phyloP scores from a whole-genome alignment of 2,329 filamentous ascomycete genomes.

The Berkeleyomyces basicola region DNA sequence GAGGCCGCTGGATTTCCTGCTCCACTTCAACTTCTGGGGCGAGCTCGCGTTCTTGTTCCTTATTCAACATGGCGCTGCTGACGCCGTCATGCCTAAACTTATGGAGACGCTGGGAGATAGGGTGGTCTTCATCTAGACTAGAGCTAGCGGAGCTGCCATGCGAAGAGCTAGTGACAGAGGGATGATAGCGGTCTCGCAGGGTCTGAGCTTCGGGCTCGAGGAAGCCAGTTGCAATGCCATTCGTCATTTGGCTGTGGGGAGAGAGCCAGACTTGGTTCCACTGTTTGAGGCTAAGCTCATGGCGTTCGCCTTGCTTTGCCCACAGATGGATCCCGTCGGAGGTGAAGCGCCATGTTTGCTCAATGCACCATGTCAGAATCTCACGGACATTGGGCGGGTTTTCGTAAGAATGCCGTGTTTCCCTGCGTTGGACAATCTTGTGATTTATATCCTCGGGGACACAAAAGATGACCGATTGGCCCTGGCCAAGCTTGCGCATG shows the following conservation, averaged over 20 bases:
- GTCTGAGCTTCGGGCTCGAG: conserved; percentile 38
- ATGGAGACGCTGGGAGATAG: background rate
- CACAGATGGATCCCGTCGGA: conserved; percentile 38
- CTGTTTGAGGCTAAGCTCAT: conserved; percentile 25
- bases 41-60: conserved; percentile 55
- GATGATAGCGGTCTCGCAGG: conserved; percentile 35
- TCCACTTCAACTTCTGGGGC: conserved; percentile 47
- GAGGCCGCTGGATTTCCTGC: conserved; percentile 34
- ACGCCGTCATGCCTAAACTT: background rate
- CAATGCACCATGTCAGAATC: conserved; percentile 42
- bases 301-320: conserved; percentile 40
- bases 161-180: conserved; percentile 14
- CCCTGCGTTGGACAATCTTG: conserved; percentile 27
- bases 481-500: conserved; percentile 50
- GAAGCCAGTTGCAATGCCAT: conserved; percentile 25
- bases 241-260: conserved; percentile 14
- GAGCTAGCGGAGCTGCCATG: background rate
- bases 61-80: conserved; percentile 27
- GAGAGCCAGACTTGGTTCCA: conserved; percentile 18
- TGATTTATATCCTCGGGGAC: conserved; percentile 40
- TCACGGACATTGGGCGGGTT: conserved; percentile 30
- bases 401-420: background rate
- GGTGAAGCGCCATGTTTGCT: conserved; percentile 36
- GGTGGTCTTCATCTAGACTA: background rate
- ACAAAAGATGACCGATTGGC: conserved; percentile 48